Evolutionary conservation across 176 grass and related monocot species (phyloP).

Genomic region (Lolium perenne): DNA sequence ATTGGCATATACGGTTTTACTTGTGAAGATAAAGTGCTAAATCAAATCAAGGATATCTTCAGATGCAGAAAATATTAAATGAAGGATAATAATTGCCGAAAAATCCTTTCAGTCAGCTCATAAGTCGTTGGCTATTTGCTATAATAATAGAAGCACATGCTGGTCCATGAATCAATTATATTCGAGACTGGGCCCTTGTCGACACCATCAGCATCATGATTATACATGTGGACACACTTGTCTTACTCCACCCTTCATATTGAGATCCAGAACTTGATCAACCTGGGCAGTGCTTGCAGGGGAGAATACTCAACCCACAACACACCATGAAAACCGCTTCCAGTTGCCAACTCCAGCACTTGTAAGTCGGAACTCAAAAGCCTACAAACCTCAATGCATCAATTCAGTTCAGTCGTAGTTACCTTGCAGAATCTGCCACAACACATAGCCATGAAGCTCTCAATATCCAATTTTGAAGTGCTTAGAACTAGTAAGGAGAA

Average conservation of each 20-base stretch:
- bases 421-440: slow-evolving; percentile 18
- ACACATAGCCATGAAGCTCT: slow-evolving; percentile 28
- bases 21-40: neutral
- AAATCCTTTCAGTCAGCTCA: slow-evolving; percentile 18
- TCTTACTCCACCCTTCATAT: slow-evolving; percentile 37
- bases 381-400: slow-evolving; percentile 1
- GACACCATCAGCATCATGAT: slow-evolving; percentile 32
- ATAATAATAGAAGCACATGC: slow-evolving; percentile 39
- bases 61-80: slow-evolving; percentile 22
- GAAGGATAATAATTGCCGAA: slow-evolving; percentile 19
- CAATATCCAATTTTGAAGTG: slow-evolving; percentile 3
- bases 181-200: neutral
- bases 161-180: slow-evolving; percentile 35
- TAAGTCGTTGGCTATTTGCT: slow-evolving; percentile 24
- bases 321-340: slow-evolving; percentile 19
- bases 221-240: slow-evolving; percentile 29
- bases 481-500: slow-evolving; percentile 35
- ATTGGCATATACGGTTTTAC: neutral
- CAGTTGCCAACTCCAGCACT: slow-evolving; percentile 16
- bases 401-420: slow-evolving; percentile 34
- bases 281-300: neutral
- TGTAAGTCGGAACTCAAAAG: neutral
- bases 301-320: neutral
- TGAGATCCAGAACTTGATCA: slow-evolving; percentile 14
- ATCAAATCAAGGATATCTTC: slow-evolving; percentile 25